phyloP scores from a whole-genome alignment of 2,329 filamentous ascomycete species.

The Septoria petroselini region DNA sequence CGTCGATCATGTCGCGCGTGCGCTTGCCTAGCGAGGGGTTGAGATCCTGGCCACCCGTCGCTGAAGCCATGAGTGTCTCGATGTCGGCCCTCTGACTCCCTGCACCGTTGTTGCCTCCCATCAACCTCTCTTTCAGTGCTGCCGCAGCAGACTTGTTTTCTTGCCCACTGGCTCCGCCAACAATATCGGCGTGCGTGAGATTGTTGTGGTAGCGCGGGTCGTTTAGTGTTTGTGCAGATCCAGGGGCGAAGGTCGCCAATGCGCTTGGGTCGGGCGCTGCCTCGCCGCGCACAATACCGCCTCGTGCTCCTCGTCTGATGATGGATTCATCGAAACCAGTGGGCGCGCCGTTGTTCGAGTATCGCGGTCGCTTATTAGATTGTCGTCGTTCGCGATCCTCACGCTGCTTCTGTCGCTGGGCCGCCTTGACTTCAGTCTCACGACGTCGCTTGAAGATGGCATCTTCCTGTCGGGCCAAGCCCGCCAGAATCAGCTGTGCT shows the following conservation, averaged over 20 bases:
- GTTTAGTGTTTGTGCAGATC: conserved; percentile 52
- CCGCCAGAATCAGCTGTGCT: conserved; percentile 82
- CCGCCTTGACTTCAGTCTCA: conserved; percentile 78
- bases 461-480: conserved; percentile 88
- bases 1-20: conserved; percentile 69
- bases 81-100: conserved; percentile 34
- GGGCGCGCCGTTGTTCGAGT: conserved; percentile 31
- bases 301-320: conserved; percentile 35
- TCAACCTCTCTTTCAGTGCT: conserved; percentile 75
- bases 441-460: conserved; percentile 86
- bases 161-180: conserved; percentile 58
- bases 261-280: conserved; percentile 40
- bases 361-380: conserved; percentile 37
- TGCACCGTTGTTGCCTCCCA: conserved; percentile 45
- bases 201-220: conserved; percentile 51
- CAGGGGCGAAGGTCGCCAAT: conserved; percentile 58
- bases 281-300: conserved; percentile 36
- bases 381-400: conserved; percentile 63
- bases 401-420: conserved; percentile 73
- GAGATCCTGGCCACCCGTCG: conserved; percentile 39
- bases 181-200: conserved; percentile 83
- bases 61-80: conserved; percentile 33
- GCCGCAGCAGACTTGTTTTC: conserved; percentile 95
- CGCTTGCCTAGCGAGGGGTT: conserved; percentile 66
- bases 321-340: conserved; percentile 36